A percentile compares a stretch with the other conserved stretches of the same genome.
Evolutionary conservation across 2,329 filamentous ascomycete genomes (phyloP).

Genomic region (Penicillium expansum): DNA sequence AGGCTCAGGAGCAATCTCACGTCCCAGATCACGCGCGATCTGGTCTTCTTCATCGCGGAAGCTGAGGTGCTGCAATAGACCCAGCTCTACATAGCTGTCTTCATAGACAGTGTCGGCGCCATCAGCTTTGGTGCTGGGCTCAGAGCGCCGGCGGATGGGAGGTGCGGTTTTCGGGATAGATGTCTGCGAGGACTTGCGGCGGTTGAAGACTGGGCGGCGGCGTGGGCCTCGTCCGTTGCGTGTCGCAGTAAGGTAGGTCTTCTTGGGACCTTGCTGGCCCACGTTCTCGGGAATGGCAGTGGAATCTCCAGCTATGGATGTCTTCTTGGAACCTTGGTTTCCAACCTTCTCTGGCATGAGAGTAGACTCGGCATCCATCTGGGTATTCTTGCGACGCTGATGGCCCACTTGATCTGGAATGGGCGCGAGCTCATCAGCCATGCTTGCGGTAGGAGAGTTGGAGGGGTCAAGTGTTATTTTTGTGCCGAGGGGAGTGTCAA

Average conservation of each 20-base stretch:
- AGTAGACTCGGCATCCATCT: slow-evolving; percentile 4
- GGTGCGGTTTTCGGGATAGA: slow-evolving; percentile 60
- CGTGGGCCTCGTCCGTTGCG: slow-evolving; percentile 26
- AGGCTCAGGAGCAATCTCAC: slow-evolving; percentile 3
- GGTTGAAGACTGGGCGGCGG: slow-evolving; percentile 33
- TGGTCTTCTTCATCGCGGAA: slow-evolving; percentile 8
- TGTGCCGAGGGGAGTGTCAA: slow-evolving; percentile 25
- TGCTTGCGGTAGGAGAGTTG: slow-evolving; percentile 23
- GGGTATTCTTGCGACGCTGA: slow-evolving; percentile 26
- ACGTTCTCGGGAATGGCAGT: background rate
- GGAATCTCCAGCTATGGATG: slow-evolving; percentile 12
- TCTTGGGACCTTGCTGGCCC: slow-evolving; percentile 26
- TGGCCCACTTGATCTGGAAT: background rate
- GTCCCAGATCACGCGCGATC: slow-evolving; percentile 4
- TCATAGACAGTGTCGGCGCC: background rate
- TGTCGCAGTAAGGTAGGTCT: slow-evolving; percentile 27
- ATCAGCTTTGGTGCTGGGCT: background rate
- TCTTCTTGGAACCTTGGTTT: slow-evolving; percentile 27
- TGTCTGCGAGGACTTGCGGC: slow-evolving; percentile 39
- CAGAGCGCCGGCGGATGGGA: slow-evolving; percentile 65
- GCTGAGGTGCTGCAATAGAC: slow-evolving; percentile 7
- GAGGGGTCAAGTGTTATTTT: slow-evolving; percentile 29
- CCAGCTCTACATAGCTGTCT: slow-evolving; percentile 7
- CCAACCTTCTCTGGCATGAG: background rate
- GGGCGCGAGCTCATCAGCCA: slow-evolving; percentile 3